Conservation (phyloP, 192 early-diverging fungal species). For the Podila horticola region DNA sequence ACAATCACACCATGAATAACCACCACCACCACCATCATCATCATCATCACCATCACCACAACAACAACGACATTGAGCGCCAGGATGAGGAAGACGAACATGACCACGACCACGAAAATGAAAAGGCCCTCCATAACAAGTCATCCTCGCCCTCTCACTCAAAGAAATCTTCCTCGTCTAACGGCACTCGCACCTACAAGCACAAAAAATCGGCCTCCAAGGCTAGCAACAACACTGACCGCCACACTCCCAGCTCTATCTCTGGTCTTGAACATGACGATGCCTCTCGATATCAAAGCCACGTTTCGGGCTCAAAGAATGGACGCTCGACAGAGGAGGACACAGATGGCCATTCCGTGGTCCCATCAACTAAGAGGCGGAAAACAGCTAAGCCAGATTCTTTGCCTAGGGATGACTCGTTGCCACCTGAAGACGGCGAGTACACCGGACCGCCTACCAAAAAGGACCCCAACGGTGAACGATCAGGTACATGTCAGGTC, state of each 20-base stretch:
- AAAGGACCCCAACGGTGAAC: not conserved
- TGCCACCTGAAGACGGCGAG: slow-evolving; percentile 2
- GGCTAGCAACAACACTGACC: not conserved
- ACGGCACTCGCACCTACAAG: not conserved
- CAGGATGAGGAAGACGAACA: not conserved
- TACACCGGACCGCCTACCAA: not conserved
- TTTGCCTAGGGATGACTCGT: not conserved
- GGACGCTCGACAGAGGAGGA: slow-evolving; percentile 7
- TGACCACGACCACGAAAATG: not conserved
- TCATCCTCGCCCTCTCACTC: not conserved
- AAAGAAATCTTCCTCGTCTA: not conserved
- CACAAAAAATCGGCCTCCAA: not conserved
- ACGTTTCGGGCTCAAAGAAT: not conserved
- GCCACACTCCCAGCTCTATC: not conserved
- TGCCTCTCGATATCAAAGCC: not conserved
- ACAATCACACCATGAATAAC: not conserved
- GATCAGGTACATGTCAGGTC: not conserved
- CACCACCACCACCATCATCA: not conserved
- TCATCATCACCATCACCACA: not conserved
- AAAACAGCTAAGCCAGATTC: slow-evolving; percentile 7
- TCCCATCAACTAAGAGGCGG: slow-evolving; percentile 18
- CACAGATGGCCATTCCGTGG: too few species aligned
- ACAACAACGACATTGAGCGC: not conserved
- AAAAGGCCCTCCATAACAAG: not conserved
- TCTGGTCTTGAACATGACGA: not conserved